Base-by-base conservation (phyloP, 352 stramenopile species). In the Phytopythium mirpurense region DNA sequence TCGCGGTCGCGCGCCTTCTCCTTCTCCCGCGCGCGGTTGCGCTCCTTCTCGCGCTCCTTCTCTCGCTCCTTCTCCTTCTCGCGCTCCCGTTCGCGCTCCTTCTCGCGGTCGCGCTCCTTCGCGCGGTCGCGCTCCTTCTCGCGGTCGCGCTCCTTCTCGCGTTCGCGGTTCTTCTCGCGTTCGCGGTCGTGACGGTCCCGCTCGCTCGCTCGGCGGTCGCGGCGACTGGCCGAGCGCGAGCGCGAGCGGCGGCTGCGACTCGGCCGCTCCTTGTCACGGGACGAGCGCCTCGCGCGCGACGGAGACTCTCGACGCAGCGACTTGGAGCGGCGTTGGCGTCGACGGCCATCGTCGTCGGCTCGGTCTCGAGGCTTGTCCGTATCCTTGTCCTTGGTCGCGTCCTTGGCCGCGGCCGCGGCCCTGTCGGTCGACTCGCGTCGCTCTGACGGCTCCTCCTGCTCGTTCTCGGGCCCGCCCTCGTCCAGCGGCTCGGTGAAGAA, bases 401-500 rank as follows among this genome's bases (percentile, higher is more conserved):
- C 45, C 32, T 35, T 38, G 38, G n/a, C n/a, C n/a, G n/a, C n/a
- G n/a, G n/a, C n/a, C n/a, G n/a, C n/a, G n/a, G n/a, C n/a, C n/a
- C n/a, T n/a, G n/a, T 34, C 21, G n/a, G n/a, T n/a, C 23, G 36
- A 34, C 47, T 57, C 50, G 32, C 52, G 58, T 15, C 55, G 37
- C 31, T 59, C n/a, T 10, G 49, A 18, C 19, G 59, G n/a, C 11
- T 58, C 56, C 24, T 67, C 76, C 38, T 65, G 79, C 12, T 78
- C 75, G 56, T 70, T 84, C 0, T 46, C 41, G 29, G 72, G 54
- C 14, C 68, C 59, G 29, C 68, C 67, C 23, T 89, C 78, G 35
- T 90, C 74, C 51, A 67, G 54, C 10, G 63, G 63, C 49, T 69
- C 67, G 26, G 67, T 60, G 50, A 93, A 55, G 56, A 93, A 93